Evolutionary conservation across 1,139 yeast genomes (phyloP).

Genomic region (Suhomyces chickasaworum): DNA sequence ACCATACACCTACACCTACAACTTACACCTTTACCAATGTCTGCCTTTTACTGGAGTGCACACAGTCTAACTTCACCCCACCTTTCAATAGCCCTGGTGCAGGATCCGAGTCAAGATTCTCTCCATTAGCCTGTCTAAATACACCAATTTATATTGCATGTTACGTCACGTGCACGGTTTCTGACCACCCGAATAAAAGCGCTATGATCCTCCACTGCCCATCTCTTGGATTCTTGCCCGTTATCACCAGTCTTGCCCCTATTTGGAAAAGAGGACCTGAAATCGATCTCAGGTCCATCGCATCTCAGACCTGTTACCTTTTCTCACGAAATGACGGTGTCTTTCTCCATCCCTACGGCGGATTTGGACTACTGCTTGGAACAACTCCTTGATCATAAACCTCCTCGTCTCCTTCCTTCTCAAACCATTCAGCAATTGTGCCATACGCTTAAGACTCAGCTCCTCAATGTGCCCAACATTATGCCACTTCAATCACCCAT

Average conservation of each 20-base stretch:
- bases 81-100: not conserved
- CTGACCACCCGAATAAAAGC: not conserved
- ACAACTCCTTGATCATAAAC: slow-evolving; percentile 44
- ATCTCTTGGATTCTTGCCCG: not conserved
- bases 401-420: slow-evolving; percentile 47
- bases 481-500: slow-evolving; percentile 84
- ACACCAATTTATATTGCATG: not conserved
- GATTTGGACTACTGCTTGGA: slow-evolving; percentile 50
- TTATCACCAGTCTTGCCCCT: not conserved
- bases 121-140: not conserved
- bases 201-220: not conserved
- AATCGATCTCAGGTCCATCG: not conserved
- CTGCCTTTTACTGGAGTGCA: no score
- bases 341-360: slow-evolving; percentile 35
- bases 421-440: slow-evolving; percentile 45
- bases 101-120: not conserved
- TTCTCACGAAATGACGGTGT: slow-evolving; percentile 33
- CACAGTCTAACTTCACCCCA: not conserved
- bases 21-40: no score
- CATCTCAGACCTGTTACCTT: not conserved
- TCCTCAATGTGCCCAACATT: slow-evolving; percentile 60
- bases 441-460: slow-evolving; percentile 44
- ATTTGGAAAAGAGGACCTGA: slow-evolving; percentile 3
- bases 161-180: not conserved
- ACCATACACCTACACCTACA: no score